Percentiles rank a stretch among this genome's conserved stretches.
phyloP scores from a whole-genome alignment of 2,329 filamentous ascomycete species.

The Leptographium radiaticola region DNA sequence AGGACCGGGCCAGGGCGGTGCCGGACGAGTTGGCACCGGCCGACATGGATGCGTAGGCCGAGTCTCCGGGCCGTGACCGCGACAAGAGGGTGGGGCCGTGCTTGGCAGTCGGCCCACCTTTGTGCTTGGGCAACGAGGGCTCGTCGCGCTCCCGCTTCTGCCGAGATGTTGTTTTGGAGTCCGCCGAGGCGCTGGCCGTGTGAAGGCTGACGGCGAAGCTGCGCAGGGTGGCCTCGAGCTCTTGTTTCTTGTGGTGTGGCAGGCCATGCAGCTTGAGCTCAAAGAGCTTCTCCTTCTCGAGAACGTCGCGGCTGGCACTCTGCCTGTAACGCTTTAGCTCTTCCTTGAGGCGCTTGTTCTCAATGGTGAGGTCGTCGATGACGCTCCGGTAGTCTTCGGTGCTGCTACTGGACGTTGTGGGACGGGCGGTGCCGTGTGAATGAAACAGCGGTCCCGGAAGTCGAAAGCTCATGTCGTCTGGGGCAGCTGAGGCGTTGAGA shows the following conservation, averaged over 20 bases:
- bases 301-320: conserved; percentile 43
- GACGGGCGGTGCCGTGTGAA: not conserved
- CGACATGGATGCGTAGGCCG: conserved; percentile 58
- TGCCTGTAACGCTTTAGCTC: conserved; percentile 60
- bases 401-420: conserved; percentile 40
- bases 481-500: conserved; percentile 10
- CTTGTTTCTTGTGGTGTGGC: conserved; percentile 57
- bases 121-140: conserved; percentile 13
- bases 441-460: not conserved
- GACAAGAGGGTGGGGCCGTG: conserved; percentile 40
- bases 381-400: conserved; percentile 68
- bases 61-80: conserved; percentile 41
- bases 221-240: conserved; percentile 60
- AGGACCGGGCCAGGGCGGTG: conserved; percentile 24
- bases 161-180: conserved; percentile 22
- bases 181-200: conserved; percentile 31
- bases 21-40: conserved; percentile 32
- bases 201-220: conserved; percentile 53
- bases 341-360: conserved; percentile 68
- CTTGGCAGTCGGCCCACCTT: conserved; percentile 31
- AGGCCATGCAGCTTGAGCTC: conserved; percentile 71
- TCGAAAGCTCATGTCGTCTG: not conserved
- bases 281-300: conserved; percentile 67
- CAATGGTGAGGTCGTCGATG: conserved; percentile 76
- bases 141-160: conserved; percentile 27